Percentiles rank a stretch among this genome's conserved stretches.
phyloP scores from a whole-genome alignment of 2,329 filamentous ascomycete genomes.

The Colletotrichum caudatum region DNA sequence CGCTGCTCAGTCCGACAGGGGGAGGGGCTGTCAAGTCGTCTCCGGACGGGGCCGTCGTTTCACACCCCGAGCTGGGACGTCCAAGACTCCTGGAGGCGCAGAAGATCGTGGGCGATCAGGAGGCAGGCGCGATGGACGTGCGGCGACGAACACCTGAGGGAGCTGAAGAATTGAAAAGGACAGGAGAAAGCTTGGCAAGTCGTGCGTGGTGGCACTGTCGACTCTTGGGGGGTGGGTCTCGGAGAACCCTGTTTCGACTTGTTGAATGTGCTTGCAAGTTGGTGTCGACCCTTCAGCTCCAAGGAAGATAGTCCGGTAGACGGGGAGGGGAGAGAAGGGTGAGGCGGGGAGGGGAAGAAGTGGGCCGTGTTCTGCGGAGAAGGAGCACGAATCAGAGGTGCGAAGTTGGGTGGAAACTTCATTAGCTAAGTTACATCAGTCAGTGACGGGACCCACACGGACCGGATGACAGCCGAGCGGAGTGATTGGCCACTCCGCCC shows the following conservation, averaged over 20 bases:
- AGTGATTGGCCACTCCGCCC: background rate
- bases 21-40: background rate
- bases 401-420: accelerated
- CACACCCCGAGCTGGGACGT: slow-evolving; percentile 29
- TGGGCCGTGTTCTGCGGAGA: background rate
- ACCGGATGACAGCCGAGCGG: background rate
- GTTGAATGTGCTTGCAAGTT: background rate
- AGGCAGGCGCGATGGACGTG: background rate
- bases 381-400: slow-evolving; percentile 11
- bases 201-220: background rate
- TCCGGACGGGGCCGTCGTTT: slow-evolving; percentile 33
- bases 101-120: slow-evolving; percentile 35
- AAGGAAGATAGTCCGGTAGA: background rate
- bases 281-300: background rate
- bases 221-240: slow-evolving; percentile 23
- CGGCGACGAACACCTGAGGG: background rate
- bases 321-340: background rate
- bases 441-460: background rate
- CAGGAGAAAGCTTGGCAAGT: slow-evolving; percentile 1
- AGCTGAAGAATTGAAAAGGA: slow-evolving; percentile 4
- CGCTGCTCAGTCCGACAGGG: background rate
- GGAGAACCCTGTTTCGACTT: slow-evolving; percentile 22
- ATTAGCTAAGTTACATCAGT: background rate
- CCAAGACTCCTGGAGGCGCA: slow-evolving; percentile 15
- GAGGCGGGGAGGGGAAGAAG: background rate